phyloP scores from a whole-genome alignment of 2,329 filamentous ascomycete species.

The Pseudocercospora macadamiae region DNA sequence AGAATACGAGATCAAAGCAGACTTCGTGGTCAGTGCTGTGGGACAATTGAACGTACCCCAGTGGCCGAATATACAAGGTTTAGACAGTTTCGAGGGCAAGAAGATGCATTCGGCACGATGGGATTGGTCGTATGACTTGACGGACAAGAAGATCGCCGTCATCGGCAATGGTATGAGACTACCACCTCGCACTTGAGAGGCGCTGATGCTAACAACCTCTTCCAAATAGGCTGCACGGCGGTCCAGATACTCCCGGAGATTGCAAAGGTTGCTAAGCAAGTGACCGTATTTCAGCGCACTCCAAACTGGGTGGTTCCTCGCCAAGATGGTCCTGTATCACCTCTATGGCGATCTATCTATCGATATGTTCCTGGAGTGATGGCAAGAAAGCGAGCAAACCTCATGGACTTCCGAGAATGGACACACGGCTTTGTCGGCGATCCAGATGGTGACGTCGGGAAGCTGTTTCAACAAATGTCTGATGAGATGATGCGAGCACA shows the following conservation, averaged over 20 bases:
- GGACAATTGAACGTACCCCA: conserved; percentile 63
- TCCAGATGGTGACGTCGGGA: conserved; percentile 44
- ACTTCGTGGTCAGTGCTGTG: conserved; percentile 62
- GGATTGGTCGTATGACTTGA: conserved; percentile 61
- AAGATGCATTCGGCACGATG: conserved; percentile 62
- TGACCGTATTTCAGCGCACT: conserved; percentile 61
- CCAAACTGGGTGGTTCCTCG: conserved; percentile 64
- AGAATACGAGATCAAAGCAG: conserved; percentile 56
- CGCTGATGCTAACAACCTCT: background rate
- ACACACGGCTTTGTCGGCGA: conserved; percentile 51
- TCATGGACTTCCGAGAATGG: conserved; percentile 60
- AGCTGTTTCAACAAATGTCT: conserved; percentile 43
- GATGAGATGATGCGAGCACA: conserved; percentile 47
- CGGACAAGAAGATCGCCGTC: conserved; percentile 59
- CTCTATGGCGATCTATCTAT: conserved; percentile 47
- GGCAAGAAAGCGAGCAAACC: conserved; percentile 52
- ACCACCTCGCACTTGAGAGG: background rate
- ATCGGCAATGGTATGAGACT: conserved; percentile 58
- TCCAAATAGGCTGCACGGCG: conserved; percentile 54
- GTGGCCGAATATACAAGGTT: conserved; percentile 53
- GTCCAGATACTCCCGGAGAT: conserved; percentile 63
- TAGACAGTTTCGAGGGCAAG: conserved; percentile 55
- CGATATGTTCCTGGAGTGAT: conserved; percentile 56
- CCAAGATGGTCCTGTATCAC: conserved; percentile 51
- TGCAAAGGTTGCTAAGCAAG: conserved; percentile 51